Evolutionary conservation across 2,329 filamentous ascomycete genomes (phyloP), one percentile per base, ranked within the genome.

Genomic region (Nigrograna mackinnonii): DNA sequence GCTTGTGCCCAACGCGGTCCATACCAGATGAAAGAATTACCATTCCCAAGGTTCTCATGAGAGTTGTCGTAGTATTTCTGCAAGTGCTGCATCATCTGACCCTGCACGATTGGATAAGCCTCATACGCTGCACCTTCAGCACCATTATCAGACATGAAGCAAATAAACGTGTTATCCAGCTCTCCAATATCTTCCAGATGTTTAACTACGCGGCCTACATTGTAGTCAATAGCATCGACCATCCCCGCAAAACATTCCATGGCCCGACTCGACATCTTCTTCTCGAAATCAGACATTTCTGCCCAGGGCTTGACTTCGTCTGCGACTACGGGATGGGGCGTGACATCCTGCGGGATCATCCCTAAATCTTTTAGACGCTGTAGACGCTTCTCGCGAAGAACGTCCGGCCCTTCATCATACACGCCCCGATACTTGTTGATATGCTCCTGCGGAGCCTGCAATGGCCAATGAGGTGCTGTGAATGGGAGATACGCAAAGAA

Each of bases 101-200:
- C 80, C 3, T 85, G 81, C 79, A 86, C 85, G 11, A 72, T 83
- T 0, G 83, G 82, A 44, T 79, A 86, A 3, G 79, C 75, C 53
- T 84, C 82, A 16, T 42, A 42, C 6, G 39, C 38, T 13, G 60
- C 43, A 3, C 67, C 67, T 43, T 70, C 67, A 20, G 67, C 67
- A 4, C 67, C 67, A 28, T 70, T 69, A 45, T 69, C 67, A 24
- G 58, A 64, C 64, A 69, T 68, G 52, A 70, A 69, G 6, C 68
- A 37, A n/a, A 69, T 50, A 35, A 69, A 55, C 1, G 67, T 69
- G 42, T 70, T 64, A 36, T 69, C 66, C 7, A 62, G 52, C 40
- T 70, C 64, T 3, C 53, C 54, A 3, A 48, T 63, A 9, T 55
- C 37, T 26, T 55, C 47, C 11, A 69, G 52, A 28, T 67, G 51